Evolutionary conservation across 768 basidiomycete species (phyloP).

Genomic region (Hydnum rufescens): DNA sequence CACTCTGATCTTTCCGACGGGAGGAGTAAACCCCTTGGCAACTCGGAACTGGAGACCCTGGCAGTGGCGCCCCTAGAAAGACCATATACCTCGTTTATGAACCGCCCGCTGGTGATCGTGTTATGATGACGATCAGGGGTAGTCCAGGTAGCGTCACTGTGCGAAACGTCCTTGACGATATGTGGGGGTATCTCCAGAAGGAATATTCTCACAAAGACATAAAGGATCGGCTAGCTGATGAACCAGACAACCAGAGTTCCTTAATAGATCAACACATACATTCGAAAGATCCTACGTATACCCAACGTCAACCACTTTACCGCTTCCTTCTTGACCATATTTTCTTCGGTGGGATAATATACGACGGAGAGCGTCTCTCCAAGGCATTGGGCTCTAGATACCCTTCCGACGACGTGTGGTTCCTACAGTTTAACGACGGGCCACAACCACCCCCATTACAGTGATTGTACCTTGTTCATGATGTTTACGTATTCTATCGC

Average conservation of each 20-base stretch:
- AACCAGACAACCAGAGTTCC: neutral
- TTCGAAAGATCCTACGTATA: no score
- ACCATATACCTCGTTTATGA: neutral
- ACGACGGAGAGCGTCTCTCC: no score
- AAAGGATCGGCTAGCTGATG: neutral
- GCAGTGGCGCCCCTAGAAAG: neutral
- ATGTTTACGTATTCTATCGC: no score
- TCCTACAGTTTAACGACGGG: no score
- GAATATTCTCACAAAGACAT: neutral
- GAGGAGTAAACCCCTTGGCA: neutral
- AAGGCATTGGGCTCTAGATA: no score
- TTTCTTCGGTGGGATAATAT: no score
- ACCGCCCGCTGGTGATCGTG: neutral
- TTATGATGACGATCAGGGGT: neutral
- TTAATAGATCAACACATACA: no score
- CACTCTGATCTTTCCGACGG: neutral
- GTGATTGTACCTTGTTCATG: no score
- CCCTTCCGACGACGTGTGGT: no score
- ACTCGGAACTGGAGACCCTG: neutral
- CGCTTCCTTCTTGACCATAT: no score
- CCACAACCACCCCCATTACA: no score
- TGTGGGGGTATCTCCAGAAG: neutral
- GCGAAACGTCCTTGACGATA: neutral
- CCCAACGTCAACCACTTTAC: no score
- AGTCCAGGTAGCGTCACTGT: neutral